Percentiles rank a stretch among this genome's conserved stretches.
These are phyloP conservation scores for Halteria grandinella DNA, from an alignment of 73 alveolate genomes.

Conservation along the genomic window DNA sequence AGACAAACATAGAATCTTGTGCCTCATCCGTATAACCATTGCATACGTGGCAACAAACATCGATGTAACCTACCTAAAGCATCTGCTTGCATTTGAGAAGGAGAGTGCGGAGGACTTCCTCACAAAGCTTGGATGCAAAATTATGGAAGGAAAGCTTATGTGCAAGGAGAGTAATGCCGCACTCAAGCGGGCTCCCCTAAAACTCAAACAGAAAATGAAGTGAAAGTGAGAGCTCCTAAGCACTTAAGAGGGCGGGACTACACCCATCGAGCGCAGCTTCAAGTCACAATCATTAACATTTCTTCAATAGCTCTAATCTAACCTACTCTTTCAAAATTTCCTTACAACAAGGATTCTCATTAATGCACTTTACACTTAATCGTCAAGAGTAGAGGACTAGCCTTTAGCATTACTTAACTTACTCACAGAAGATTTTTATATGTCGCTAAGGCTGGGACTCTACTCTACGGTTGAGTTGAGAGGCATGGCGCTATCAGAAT, in stretches of 20 bases:
- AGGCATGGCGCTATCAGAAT: too few relatives aligned
- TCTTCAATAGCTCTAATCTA: too few relatives aligned
- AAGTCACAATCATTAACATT: too few relatives aligned
- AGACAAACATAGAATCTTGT: constrained; percentile 66
- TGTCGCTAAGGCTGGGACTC: too few relatives aligned
- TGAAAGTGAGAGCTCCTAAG: not conserved
- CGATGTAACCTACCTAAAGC: constrained; percentile 36
- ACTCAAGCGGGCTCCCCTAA: constrained; percentile 44
- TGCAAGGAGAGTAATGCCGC: constrained; percentile 41
- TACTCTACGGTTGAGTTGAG: too few relatives aligned
- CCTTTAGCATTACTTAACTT: too few relatives aligned
- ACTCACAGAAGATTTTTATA: too few relatives aligned
- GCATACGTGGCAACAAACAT: constrained; percentile 52
- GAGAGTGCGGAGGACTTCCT: not conserved
- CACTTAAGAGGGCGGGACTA: too few relatives aligned
- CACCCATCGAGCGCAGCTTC: too few relatives aligned
- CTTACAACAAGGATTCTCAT: too few relatives aligned
- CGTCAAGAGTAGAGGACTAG: too few relatives aligned
- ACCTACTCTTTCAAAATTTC: too few relatives aligned
- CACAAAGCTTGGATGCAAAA: not conserved
- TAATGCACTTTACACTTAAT: not conserved
- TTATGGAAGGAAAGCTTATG: not conserved
- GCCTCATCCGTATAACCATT: constrained; percentile 55
- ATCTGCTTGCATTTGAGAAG: constrained; percentile 52
- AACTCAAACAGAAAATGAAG: constrained; percentile 20